Evolutionary conservation across 2,329 filamentous ascomycete genomes (phyloP).

Genomic region (Dichotomopilus funicola): DNA sequence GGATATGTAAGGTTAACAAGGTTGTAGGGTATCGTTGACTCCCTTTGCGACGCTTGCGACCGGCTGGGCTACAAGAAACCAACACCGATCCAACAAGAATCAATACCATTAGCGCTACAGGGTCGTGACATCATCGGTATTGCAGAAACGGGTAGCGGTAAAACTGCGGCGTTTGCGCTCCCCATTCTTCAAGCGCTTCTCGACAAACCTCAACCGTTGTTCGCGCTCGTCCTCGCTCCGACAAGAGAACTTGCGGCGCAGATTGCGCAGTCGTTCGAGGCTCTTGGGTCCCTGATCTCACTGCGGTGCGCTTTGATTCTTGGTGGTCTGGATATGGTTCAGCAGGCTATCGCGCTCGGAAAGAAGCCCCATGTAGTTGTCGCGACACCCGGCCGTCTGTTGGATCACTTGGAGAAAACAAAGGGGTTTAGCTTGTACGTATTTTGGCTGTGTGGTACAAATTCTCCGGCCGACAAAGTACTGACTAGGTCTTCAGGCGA

Average conservation of each 20-base stretch:
- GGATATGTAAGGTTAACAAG: not conserved
- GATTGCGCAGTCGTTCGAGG: conserved; percentile 82
- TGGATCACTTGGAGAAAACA: conserved; percentile 94
- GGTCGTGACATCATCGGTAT: conserved; percentile 86
- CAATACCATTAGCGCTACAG: conserved; percentile 53
- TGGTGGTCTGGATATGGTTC: conserved; percentile 92
- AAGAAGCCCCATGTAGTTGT: conserved; percentile 95
- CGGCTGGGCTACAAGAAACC: conserved; percentile 75
- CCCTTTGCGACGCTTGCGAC: conserved; percentile 82
- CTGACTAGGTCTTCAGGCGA: conserved; percentile 13
- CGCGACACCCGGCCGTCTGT: conserved; percentile 72
- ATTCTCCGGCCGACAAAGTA: not conserved
- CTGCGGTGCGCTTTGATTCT: conserved; percentile 81
- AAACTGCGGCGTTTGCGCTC: conserved; percentile 90
- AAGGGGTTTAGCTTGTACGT: conserved; percentile 80
- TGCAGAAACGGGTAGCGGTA: conserved; percentile 91
- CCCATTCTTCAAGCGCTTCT: conserved; percentile 88
- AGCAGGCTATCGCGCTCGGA: conserved; percentile 83
- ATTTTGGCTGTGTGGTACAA: not conserved
- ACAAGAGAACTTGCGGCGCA: conserved; percentile 91
- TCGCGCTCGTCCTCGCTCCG: conserved; percentile 84
- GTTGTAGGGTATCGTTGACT: conserved; percentile 68
- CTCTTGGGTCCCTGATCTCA: conserved; percentile 79
- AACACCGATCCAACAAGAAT: conserved; percentile 68
- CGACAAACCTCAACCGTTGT: conserved; percentile 77